Evolutionary conservation across 176 grass and related monocot genomes (phyloP), one percentile per base, ranked within the genome.

Genomic region (Aegilops umbellulata): DNA sequence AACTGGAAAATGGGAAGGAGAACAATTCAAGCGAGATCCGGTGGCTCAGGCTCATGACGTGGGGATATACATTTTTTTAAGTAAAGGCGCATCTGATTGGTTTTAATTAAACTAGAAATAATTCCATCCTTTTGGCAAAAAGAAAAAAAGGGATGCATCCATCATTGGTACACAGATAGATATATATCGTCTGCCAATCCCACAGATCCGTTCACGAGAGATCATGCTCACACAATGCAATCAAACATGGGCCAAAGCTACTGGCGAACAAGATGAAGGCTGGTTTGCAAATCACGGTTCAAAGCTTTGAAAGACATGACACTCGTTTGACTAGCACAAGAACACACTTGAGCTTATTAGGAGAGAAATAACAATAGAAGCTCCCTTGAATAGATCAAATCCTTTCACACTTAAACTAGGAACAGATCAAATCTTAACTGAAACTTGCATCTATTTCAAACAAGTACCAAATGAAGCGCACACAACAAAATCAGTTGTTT

Each of bases 1-100:
- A 36, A 80, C 58, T 68, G 80, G 80, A 77, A 87, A 86, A 76
- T 68, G 19, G 53, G 76, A 85, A 81, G 81, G n/a, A 51, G 75
- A 51, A 76, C 41, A 85, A 70, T 85, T 87, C 81, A 84, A 80
- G 69, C 69, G 81, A 88, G 89, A 91, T 91, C 89, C 60, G 16
- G 62, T 60, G 57, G 26, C 60, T 91, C 76, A 76, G 57, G 25
- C 69, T 91, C 68, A 80, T 84, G 85, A 85, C 70, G 38, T 63
- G 83, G 65, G 15, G 31, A 53, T 55, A 69, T 69, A 77, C 23
- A 77, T 4, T 69, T 80, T 44, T 84, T 76, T 51, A 81, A 51
- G 30, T 80, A 81, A 85, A 87, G 76, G 76, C 76, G 77, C 69
- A 51, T 70, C 85, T 55, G 64, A 20, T 85, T 77, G 69, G 30